Conservation (phyloP, 2,329 filamentous ascomycete genomes). For the Xylariomycetidae sp. region DNA sequence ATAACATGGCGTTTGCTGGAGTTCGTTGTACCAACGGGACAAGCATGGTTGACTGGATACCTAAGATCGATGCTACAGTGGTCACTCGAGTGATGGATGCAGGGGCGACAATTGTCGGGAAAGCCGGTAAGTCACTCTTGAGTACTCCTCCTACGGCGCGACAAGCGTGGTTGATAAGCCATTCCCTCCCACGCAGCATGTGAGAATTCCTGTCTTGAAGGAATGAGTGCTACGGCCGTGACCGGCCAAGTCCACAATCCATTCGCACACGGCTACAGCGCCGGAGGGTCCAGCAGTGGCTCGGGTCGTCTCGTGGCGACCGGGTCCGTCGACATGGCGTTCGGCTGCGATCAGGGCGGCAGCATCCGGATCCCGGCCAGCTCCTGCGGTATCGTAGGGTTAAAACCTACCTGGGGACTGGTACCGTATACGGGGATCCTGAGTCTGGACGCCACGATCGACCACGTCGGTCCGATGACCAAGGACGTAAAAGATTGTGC, state of each 20-base stretch:
- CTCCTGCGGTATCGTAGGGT: constrained; percentile 26
- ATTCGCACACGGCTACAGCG: constrained; percentile 37
- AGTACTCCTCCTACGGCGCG: no score
- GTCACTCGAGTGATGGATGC: constrained; percentile 36
- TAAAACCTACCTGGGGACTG: constrained; percentile 29
- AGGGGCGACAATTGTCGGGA: constrained; percentile 37
- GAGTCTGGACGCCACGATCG: constrained; percentile 24
- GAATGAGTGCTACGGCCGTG: constrained; percentile 37
- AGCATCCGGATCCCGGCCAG: constrained; percentile 28
- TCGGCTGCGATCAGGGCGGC: constrained; percentile 31
- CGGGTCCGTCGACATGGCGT: constrained; percentile 25
- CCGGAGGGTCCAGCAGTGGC: constrained; percentile 39
- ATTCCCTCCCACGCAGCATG: constrained; percentile 30
- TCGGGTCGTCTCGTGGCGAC: constrained; percentile 39
- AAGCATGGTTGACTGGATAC: constrained; percentile 32
- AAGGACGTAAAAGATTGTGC: constrained; percentile 23
- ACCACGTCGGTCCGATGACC: constrained; percentile 28
- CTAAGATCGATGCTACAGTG: constrained; percentile 39
- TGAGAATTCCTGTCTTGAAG: constrained; percentile 41
- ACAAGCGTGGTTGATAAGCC: no score
- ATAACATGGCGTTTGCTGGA: constrained; percentile 41
- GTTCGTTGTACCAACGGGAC: constrained; percentile 41
- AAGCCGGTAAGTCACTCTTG: constrained; percentile 22
- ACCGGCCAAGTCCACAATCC: constrained; percentile 44
- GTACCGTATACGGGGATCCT: constrained; percentile 31